Percentiles rank a stretch among this genome's conserved stretches.
Conservation (phyloP, 306 rosid species). For the Senna siamea region DNA sequence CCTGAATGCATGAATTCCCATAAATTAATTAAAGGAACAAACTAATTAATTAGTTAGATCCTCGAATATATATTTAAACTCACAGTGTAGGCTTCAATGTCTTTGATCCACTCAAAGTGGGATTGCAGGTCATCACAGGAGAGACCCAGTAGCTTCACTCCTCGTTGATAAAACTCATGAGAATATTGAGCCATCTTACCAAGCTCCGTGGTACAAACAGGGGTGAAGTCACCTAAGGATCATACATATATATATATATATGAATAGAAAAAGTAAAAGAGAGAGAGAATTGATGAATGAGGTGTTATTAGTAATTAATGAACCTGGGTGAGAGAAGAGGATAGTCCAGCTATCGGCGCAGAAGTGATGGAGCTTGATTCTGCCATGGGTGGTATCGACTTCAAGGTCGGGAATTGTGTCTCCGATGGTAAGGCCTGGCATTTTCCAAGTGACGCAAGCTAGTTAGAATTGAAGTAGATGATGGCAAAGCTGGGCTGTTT, state of each 20-base stretch:
- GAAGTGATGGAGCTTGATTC: constrained; percentile 58
- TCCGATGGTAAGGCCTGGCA: constrained; percentile 86
- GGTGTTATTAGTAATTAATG: too few relatives aligned
- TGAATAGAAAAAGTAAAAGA: too few relatives aligned
- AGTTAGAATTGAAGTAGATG: too few relatives aligned
- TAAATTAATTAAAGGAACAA: too few relatives aligned
- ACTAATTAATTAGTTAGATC: not conserved
- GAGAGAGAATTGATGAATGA: too few relatives aligned
- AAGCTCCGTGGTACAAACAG: constrained; percentile 86
- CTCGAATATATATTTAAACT: constrained; percentile 18
- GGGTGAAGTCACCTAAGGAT: constrained; percentile 92
- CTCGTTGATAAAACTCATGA: constrained; percentile 48
- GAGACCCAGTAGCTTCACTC: constrained; percentile 68
- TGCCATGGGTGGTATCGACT: constrained; percentile 73
- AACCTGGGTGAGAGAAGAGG: constrained; percentile 87
- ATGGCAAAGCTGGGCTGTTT: not conserved
- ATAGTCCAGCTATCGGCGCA: constrained; percentile 62
- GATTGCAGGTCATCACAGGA: constrained; percentile 68
- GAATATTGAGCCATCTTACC: constrained; percentile 67
- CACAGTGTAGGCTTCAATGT: constrained; percentile 75
- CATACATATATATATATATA: too few relatives aligned
- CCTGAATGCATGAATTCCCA: constrained; percentile 41
- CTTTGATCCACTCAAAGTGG: constrained; percentile 74
- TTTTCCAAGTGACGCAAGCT: constrained; percentile 12
- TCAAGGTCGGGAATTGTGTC: constrained; percentile 71